Base-by-base conservation (phyloP, 768 basidiomycete species). In the Coprinopsis sp. region DNA sequence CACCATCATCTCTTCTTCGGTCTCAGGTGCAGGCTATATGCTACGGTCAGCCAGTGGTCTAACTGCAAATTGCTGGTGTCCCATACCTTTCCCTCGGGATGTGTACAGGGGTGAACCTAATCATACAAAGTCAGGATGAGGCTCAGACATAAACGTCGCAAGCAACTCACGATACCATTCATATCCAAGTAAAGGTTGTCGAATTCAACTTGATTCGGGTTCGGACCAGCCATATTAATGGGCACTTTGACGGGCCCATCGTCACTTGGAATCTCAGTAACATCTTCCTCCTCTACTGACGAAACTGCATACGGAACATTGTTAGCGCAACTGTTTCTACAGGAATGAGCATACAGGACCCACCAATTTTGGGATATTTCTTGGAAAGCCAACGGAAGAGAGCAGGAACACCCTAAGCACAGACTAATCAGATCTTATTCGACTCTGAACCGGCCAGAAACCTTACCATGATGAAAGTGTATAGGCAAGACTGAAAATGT, bases 1-100 rank as follows among this genome's bases (percentile, higher is more conserved):
- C 4, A 91, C 60, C 96, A 99, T 99, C 96, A 99, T 99, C 41
- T 96, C 93, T 60, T 93, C 91, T 63, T 99, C 96, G 2, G 93
- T 97, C 65, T 96, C 91, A 0, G 96, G 96, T 4, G 96, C 83
- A 28, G 95, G 93, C 86, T 94, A 56, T 30, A 37, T 34, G 34
- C 25, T 25, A 2, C 19, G 29, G 8, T 43, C 18, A 30, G 33
- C 46, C 37, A 19, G 34, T 42, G 4, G 12, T 16, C 7, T 12
- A 25, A 4, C 5, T 44, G n/a, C n/a, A 37, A 19, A 12, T 10
- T 11, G 27, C 55, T 14, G 21, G 73, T 8, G 30, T 31, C 10
- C 30, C n/a, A 37, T 50, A 83, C 91, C 76, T 88, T 94, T 59
- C 94, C 95, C 67, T 98, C 96, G 0, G 96, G 96, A 62, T 99